Conservation (phyloP, 192 early-diverging fungal genomes). For the Dissophora ornata region DNA sequence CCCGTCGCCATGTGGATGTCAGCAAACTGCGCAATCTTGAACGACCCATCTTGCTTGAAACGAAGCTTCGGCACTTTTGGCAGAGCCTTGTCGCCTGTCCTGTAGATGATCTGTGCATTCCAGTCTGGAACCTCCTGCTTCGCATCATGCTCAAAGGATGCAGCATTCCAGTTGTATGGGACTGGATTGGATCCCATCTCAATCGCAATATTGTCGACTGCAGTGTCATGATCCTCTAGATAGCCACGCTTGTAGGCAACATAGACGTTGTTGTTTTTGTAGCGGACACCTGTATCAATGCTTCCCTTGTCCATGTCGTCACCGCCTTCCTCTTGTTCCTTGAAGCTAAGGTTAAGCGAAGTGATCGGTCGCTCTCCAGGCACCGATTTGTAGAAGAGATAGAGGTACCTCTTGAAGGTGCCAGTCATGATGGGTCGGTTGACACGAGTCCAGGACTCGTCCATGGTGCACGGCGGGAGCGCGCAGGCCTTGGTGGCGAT, state of each 20-base stretch:
- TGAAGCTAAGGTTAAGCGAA: constrained; percentile 13
- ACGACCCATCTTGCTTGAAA: constrained; percentile 54
- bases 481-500: constrained; percentile 50
- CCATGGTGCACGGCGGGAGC: constrained; percentile 33
- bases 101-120: constrained; percentile 41
- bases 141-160: constrained; percentile 6
- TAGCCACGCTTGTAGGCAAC: constrained; percentile 23
- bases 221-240: constrained; percentile 2
- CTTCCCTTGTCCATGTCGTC: constrained; percentile 8
- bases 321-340: background rate
- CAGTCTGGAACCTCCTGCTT: constrained; percentile 29
- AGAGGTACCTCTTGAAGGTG: constrained; percentile 44
- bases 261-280: constrained; percentile 38
- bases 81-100: constrained; percentile 9
- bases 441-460: constrained; percentile 49
- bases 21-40: constrained; percentile 62
- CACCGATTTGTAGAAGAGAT: constrained; percentile 50
- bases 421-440: constrained; percentile 52
- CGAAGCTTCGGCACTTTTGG: constrained; percentile 28
- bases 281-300: constrained; percentile 37
- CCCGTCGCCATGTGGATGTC: constrained; percentile 61
- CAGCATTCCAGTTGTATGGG: constrained; percentile 28
- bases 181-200: constrained; percentile 32
- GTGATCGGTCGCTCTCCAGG: constrained; percentile 43
- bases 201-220: constrained; percentile 39